Evolutionary conservation across 176 grass and related monocot species (phyloP), one percentile per base, ranked within the genome.

Genomic region (Chrysopogon serrulatus): DNA sequence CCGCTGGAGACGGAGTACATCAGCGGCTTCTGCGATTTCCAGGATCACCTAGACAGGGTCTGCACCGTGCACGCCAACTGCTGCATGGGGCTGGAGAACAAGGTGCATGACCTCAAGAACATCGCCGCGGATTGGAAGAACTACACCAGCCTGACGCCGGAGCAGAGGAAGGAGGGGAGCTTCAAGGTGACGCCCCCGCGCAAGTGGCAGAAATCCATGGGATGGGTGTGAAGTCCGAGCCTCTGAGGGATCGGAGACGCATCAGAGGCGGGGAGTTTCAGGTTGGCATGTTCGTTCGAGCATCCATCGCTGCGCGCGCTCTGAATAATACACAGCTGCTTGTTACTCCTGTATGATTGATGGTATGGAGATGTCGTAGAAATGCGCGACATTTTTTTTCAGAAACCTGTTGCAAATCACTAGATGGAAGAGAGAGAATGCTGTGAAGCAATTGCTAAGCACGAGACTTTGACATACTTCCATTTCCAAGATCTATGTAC

Each of bases 21-120:
- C 56, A 26, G 56, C 56, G 56, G 56, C n/a, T 79, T 94, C 60
- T 91, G 88, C 26, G 41, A 89, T 37, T 79, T 57, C 41, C 65
- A 47, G 68, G 60, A 73, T 1, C 82, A 88, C 37, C 31, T 87
- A 1, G 86, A 48, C 45, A 79, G 21, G 65, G 39, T 90, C 39
- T 91, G 69, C 79, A 97, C 91, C 19, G 62, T 97, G 75, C 94
- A 97, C 26, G 89, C 87, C 30, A 87, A 89, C 43, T 97, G 94
- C 63, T 91, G 88, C 30, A 30, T 91, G 7, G 87, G 91, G 4
- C 40, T 93, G 0, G 78, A 60, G 0, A 82, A 36, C 26, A 97
- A 97, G 85, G 43, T 93, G 65, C 49, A 61, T 21, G 91, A 94
- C 34, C 83, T 97, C 30, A 74, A 0, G 13, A 44, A 63, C 28